A percentile compares a stretch with the other conserved stretches of the same genome.
Evolutionary conservation across 805 yeast species (phyloP).

Genomic region (Lipomyces oligophaga): DNA sequence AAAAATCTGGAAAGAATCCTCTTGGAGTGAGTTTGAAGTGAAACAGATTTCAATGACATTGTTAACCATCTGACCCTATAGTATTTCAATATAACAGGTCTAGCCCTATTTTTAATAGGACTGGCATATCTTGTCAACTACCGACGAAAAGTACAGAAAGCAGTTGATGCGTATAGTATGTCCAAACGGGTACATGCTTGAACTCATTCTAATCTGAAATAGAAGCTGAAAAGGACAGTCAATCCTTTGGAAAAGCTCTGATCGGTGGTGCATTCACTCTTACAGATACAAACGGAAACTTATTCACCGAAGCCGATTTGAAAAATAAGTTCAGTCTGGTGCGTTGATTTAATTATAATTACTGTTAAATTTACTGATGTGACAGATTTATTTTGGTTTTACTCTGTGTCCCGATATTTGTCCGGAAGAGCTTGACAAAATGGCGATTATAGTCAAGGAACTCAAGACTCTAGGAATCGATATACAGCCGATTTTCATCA

Average conservation of each 20-base stretch:
- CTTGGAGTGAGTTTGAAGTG: constrained; percentile 10
- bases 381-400: constrained; percentile 83
- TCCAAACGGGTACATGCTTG: background rate
- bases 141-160: constrained; percentile 18
- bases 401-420: constrained; percentile 98
- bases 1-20: constrained; percentile 6
- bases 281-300: constrained; percentile 63
- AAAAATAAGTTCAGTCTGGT: constrained; percentile 69
- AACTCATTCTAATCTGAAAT: background rate
- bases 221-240: constrained; percentile 18
- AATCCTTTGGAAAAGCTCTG: constrained; percentile 66
- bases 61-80: background rate
- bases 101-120: constrained; percentile 9
- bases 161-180: constrained; percentile 19
- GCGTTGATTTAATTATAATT: background rate
- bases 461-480: constrained; percentile 56
- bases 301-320: constrained; percentile 73
- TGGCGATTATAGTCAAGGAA: constrained; percentile 63
- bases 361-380: too few relatives aligned
- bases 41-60: background rate
- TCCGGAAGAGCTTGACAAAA: constrained; percentile 93
- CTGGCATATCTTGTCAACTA: constrained; percentile 12
- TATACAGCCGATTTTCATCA: constrained; percentile 83
- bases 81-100: constrained; percentile 19
- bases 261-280: constrained; percentile 88